Evolutionary conservation across 2,329 filamentous ascomycete genomes (phyloP), one percentile per base, ranked within the genome.

Genomic region (Aspergillus clavatus): DNA sequence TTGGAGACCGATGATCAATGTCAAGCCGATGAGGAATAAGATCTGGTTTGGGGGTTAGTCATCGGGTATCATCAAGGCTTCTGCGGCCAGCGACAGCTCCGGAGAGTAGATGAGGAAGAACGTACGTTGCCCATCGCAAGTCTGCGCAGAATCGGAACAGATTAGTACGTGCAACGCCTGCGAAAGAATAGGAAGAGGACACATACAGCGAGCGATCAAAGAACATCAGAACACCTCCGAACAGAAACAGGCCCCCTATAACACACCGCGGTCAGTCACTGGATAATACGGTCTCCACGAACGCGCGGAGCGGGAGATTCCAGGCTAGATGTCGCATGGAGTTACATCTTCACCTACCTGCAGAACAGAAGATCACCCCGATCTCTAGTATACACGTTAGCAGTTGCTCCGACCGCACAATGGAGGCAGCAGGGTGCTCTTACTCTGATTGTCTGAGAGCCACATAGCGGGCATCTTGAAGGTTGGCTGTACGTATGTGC

Each of bases 311-410:
- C 7, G 7, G 18, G 3, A 5, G 12, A 19, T 10, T n/a, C n/a
- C n/a, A n/a, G n/a, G n/a, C n/a, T n/a, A n/a, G n/a, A 16, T 5
- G 4, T 0, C 8, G 0, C 2, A 8, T 35, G 16, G 26, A n/a
- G 26, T 31, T 19, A 11, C n/a, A n/a, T 21, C 22, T 42, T 46
- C 69, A 85, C 87, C 58, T 84, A 95, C 90, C 91, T 63, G 89
- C 91, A 64, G 89, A 93, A 79, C 93, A 97, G 77, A 98, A 98
- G 67, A 90, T 88, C 52, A 96, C 90, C 59, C 93, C 93, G 62
- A 97, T 86, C 72, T 98, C 93, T 97, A 62, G 58, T 21, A n/a
- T 31, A 31, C 14, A 36, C 1, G 42, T 65, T 49, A 64, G 56
- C 50, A 27, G 43, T 40, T 39, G 21, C 38, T 42, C 48, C 43